phyloP scores from a whole-genome alignment of 2,329 filamentous ascomycete genomes.

The Aspergillus glaucus region DNA sequence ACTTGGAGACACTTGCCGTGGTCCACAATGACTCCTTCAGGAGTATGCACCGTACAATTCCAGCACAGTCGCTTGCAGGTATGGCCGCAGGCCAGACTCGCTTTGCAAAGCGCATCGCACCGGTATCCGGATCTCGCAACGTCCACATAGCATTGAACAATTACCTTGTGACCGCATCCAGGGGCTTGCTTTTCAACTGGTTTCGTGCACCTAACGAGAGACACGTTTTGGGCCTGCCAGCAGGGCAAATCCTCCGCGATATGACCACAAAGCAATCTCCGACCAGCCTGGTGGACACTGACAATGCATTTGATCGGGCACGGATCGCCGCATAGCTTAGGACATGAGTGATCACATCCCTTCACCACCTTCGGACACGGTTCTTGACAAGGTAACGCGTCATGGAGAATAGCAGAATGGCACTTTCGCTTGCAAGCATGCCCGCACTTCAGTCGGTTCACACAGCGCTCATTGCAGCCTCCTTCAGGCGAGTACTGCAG shows the following conservation, averaged over 20 bases:
- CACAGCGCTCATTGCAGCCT: constrained; percentile 52
- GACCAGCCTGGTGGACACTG: constrained; percentile 12
- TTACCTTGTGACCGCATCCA: constrained; percentile 50
- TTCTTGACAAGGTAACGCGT: constrained; percentile 21
- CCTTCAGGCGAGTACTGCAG: constrained; percentile 52
- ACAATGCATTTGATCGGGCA: constrained; percentile 34
- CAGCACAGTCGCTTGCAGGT: constrained; percentile 47
- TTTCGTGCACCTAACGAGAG: constrained; percentile 44
- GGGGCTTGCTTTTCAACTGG: constrained; percentile 45
- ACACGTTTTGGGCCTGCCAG: constrained; percentile 39
- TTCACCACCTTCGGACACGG: constrained; percentile 32
- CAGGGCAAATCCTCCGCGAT: constrained; percentile 23
- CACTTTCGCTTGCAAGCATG: constrained; percentile 42
- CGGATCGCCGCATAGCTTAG: constrained; percentile 33
- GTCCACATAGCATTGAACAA: constrained; percentile 46
- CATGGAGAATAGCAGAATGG: constrained; percentile 37
- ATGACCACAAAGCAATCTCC: constrained; percentile 24
- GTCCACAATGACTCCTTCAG: constrained; percentile 23
- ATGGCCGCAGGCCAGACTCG: constrained; percentile 53
- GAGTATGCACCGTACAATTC: constrained; percentile 40
- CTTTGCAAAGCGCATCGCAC: constrained; percentile 47
- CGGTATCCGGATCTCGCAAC: constrained; percentile 36
- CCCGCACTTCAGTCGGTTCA: constrained; percentile 38
- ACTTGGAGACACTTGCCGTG: constrained; percentile 39
- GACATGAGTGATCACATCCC: constrained; percentile 39